phyloP scores from a whole-genome alignment of 768 basidiomycete genomes.

The Panellus pusillus region DNA sequence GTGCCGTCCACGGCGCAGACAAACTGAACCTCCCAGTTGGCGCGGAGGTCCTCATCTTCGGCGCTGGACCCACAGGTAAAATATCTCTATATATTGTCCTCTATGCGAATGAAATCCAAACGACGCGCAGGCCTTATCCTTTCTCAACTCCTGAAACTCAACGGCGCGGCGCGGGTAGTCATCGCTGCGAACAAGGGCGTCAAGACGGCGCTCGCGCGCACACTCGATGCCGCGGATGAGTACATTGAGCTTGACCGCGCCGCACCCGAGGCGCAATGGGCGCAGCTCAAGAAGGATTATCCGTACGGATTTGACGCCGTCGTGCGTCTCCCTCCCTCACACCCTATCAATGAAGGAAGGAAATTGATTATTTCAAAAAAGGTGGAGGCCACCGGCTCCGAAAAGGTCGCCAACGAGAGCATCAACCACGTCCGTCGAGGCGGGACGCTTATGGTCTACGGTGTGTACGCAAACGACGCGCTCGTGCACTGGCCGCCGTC shows the following conservation, averaged over 20 bases:
- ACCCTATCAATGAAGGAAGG: no score
- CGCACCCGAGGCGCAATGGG: slow-evolving; percentile 77
- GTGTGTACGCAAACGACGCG: slow-evolving; percentile 73
- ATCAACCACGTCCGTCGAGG: slow-evolving; percentile 77
- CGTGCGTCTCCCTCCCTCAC: no score
- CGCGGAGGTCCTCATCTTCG: slow-evolving; percentile 69
- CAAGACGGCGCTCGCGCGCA: slow-evolving; percentile 84
- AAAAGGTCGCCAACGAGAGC: slow-evolving; percentile 66
- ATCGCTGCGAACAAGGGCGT: slow-evolving; percentile 89
- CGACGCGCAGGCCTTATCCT: slow-evolving; percentile 66
- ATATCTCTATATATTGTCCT: not conserved
- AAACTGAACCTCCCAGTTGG: slow-evolving; percentile 69
- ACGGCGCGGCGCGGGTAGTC: slow-evolving; percentile 78
- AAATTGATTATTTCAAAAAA: no score
- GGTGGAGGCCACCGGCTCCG: slow-evolving; percentile 65
- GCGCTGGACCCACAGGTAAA: slow-evolving; percentile 68
- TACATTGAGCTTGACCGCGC: slow-evolving; percentile 83
- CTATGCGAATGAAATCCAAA: not conserved
- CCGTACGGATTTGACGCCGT: slow-evolving; percentile 85
- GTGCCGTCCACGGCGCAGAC: slow-evolving; percentile 79
- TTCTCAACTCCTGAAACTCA: slow-evolving; percentile 83
- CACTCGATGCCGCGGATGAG: slow-evolving; percentile 78
- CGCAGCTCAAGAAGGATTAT: slow-evolving; percentile 73
- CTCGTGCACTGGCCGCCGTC: slow-evolving; percentile 69
- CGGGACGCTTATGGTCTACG: slow-evolving; percentile 71